Conservation (phyloP, 768 basidiomycete genomes). For the Chlorophyllum brunneum region DNA sequence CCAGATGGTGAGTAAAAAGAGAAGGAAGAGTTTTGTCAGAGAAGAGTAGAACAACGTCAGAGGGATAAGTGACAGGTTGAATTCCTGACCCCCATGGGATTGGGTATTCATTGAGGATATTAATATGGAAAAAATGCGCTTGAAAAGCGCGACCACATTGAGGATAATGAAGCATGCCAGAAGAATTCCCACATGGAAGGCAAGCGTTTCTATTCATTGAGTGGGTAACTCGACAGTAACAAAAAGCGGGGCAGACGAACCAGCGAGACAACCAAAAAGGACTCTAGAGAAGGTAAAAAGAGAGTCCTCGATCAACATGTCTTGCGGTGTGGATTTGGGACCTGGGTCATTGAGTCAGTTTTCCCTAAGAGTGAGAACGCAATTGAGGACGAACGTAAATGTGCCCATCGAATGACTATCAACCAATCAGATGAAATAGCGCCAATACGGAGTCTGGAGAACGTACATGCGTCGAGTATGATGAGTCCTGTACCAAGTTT, state of each 20-base stretch:
- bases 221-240: neutral
- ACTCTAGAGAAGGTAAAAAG: conserved; percentile 49
- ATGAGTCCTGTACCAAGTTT: conserved; percentile 57
- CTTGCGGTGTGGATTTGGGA: conserved; percentile 30
- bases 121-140: neutral
- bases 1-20: conserved; percentile 84
- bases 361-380: neutral
- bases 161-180: conserved; percentile 53
- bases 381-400: conserved; percentile 45
- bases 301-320: conserved; percentile 53
- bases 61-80: conserved; percentile 74
- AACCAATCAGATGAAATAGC: neutral
- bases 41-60: conserved; percentile 83
- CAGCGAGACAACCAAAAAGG: conserved; percentile 62
- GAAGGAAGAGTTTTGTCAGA: conserved; percentile 76
- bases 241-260: conserved; percentile 27
- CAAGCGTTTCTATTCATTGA: conserved; percentile 54
- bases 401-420: conserved; percentile 76
- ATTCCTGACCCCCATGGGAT: conserved; percentile 47
- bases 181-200: conserved; percentile 70
- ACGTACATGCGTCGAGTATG: conserved; percentile 71
- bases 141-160: conserved; percentile 24
- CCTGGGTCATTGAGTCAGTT: conserved; percentile 25
- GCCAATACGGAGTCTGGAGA: neutral
- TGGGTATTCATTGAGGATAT: conserved; percentile 18